Conservation (phyloP, 2,329 filamentous ascomycete genomes). For the Diaporthe batatas region DNA sequence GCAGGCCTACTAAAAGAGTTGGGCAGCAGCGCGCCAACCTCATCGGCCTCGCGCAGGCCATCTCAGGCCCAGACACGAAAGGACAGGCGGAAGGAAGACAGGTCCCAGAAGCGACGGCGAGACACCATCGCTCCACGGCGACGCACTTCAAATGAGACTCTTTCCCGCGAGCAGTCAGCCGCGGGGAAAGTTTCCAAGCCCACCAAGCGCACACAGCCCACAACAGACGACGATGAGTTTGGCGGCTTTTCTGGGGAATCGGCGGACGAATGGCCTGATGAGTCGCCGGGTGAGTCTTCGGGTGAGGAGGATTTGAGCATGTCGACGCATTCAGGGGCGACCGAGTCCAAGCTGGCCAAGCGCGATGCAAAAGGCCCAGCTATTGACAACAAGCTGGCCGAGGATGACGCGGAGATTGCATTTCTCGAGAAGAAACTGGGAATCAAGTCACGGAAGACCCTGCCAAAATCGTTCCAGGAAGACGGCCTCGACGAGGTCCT, state of each 20-base stretch:
- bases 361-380: constrained; percentile 73
- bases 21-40: constrained; percentile 44
- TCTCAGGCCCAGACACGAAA: constrained; percentile 61
- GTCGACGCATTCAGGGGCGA: constrained; percentile 49
- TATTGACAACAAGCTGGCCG: constrained; percentile 67
- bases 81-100: constrained; percentile 76
- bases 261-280: constrained; percentile 8
- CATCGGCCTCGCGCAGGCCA: constrained; percentile 38
- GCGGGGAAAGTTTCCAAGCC: not conserved
- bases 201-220: constrained; percentile 41
- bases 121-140: constrained; percentile 29
- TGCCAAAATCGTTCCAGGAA: constrained; percentile 80
- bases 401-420: constrained; percentile 91
- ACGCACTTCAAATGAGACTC: constrained; percentile 3
- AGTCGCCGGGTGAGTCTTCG: constrained; percentile 31
- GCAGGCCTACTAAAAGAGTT: constrained; percentile 60
- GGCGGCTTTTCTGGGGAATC: constrained; percentile 43
- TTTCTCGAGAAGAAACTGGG: constrained; percentile 90
- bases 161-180: not conserved
- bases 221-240: constrained; percentile 45
- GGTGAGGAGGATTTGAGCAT: constrained; percentile 46
- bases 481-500: constrained; percentile 87
- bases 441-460: constrained; percentile 80
- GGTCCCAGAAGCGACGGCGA: constrained; percentile 66
- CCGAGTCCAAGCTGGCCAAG: constrained; percentile 76